Percentiles rank a stretch among this genome's conserved stretches.
These are phyloP conservation scores for Plasmopara halstedii DNA, from an alignment of 352 stramenopile genomes.

Conservation along the genomic window DNA sequence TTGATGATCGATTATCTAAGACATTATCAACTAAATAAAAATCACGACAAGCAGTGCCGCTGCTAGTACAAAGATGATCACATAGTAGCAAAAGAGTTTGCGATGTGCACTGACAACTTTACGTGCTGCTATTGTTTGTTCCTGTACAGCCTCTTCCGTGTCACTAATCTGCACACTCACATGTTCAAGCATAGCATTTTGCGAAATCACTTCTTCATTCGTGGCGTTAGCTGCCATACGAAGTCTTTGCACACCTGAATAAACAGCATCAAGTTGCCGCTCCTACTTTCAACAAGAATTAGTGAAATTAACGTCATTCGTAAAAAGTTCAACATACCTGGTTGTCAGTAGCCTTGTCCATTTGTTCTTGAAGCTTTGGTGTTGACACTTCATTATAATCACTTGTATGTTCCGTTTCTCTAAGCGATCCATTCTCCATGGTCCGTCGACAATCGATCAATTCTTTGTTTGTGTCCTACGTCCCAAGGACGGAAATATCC, in stretches of 20 bases:
- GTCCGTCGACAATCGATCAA: conserved; percentile 9
- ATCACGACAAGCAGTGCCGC: conserved; percentile 45
- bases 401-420: conserved; percentile 18
- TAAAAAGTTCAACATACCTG: conserved; percentile 19
- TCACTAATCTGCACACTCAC: conserved; percentile 38
- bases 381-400: conserved; percentile 43
- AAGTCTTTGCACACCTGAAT: conserved; percentile 40
- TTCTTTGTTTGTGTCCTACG: conserved; percentile 1
- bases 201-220: conserved; percentile 49
- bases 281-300: conserved; percentile 26
- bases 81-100: conserved; percentile 48
- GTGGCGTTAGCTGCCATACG: conserved; percentile 45
- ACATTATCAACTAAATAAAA: conserved; percentile 26
- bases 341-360: conserved; percentile 33
- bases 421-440: conserved; percentile 15
- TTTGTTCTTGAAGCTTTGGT: conserved; percentile 42
- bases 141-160: conserved; percentile 32
- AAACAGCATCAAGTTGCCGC: conserved; percentile 46
- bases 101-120: conserved; percentile 40
- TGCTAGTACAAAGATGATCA: conserved; percentile 45
- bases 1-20: no score
- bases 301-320: not conserved
- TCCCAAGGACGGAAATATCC: conserved; percentile 24
- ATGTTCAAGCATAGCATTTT: conserved; percentile 57
- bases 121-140: conserved; percentile 43